Percentiles rank a stretch among this genome's conserved stretches.
phyloP scores from a whole-genome alignment of 2,329 filamentous ascomycete species.

The Bipolaris oryzae region DNA sequence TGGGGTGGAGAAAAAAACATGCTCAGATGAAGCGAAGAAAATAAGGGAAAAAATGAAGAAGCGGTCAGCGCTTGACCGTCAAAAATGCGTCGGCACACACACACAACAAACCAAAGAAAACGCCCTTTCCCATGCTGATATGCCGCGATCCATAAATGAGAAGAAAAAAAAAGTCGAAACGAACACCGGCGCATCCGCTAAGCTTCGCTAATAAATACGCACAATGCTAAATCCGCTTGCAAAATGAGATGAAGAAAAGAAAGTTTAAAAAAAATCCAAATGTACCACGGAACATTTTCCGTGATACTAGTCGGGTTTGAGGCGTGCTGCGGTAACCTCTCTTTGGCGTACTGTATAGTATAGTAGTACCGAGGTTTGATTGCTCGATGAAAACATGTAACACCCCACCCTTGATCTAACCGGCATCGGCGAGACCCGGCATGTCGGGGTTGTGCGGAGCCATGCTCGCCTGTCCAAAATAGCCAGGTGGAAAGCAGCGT shows the following conservation, averaged over 20 bases:
- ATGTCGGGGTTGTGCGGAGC: slow-evolving; percentile 7
- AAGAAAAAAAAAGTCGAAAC: neutral
- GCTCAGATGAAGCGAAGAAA: neutral
- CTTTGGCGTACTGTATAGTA: neutral
- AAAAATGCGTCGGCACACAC: slow-evolving; percentile 2
- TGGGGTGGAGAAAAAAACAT: neutral
- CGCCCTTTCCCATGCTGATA: slow-evolving; percentile 2
- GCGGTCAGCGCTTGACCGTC: slow-evolving; percentile 22
- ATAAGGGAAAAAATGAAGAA: neutral
- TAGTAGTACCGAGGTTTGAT: neutral
- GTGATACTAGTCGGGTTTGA: neutral
- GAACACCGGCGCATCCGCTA: neutral
- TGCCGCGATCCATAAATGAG: neutral
- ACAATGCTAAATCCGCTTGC: neutral
- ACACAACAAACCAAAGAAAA: slow-evolving; percentile 1
- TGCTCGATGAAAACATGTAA: slow-evolving; percentile 1
- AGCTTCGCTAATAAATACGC: slow-evolving; percentile 7
- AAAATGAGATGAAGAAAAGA: neutral
- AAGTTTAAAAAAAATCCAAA: neutral
- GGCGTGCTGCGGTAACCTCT: neutral
- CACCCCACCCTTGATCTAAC: neutral
- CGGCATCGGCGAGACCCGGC: slow-evolving; percentile 20
- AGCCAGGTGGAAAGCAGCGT: neutral
- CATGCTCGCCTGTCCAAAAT: neutral
- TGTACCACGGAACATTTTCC: neutral